These are phyloP conservation scores for Alternaria ventricosa DNA, from an alignment of 2,329 filamentous ascomycete species.

Conservation along the genomic window DNA sequence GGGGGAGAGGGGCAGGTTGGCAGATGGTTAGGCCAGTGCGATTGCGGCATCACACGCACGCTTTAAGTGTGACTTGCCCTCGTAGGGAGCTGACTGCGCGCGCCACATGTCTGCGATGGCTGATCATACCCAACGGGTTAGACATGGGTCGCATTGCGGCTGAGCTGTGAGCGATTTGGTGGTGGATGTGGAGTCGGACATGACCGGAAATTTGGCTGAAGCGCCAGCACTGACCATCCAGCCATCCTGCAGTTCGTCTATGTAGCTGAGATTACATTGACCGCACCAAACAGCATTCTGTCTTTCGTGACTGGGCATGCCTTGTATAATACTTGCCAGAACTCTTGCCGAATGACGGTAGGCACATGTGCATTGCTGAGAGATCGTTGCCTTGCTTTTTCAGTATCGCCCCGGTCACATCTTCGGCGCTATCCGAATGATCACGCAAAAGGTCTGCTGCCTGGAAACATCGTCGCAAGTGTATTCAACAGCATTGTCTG, in stretches of 20 bases:
- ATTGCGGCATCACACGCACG: slow-evolving; percentile 32
- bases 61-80: slow-evolving; percentile 24
- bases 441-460: neutral
- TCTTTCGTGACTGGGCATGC: neutral
- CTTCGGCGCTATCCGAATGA: neutral
- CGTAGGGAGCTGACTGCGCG: slow-evolving; percentile 19
- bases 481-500: neutral
- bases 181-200: slow-evolving; percentile 5
- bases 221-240: slow-evolving; percentile 4
- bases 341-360: neutral
- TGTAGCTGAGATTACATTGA: neutral
- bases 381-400: neutral
- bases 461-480: neutral
- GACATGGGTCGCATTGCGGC: slow-evolving; percentile 24
- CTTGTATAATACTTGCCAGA: neutral
- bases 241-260: neutral
- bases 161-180: slow-evolving; percentile 23
- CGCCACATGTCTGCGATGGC: slow-evolving; percentile 18
- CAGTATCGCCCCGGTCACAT: neutral
- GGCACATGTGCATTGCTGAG: neutral
- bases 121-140: slow-evolving; percentile 16
- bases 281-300: neutral
- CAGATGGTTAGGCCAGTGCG: slow-evolving; percentile 20
- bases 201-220: slow-evolving; percentile 5
- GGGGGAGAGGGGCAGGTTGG: slow-evolving; percentile 29